Percentiles rank a stretch among this genome's conserved stretches.
Evolutionary conservation across 106 monocot species (phyloP).

Genomic region (Dendrobium huoshanense): DNA sequence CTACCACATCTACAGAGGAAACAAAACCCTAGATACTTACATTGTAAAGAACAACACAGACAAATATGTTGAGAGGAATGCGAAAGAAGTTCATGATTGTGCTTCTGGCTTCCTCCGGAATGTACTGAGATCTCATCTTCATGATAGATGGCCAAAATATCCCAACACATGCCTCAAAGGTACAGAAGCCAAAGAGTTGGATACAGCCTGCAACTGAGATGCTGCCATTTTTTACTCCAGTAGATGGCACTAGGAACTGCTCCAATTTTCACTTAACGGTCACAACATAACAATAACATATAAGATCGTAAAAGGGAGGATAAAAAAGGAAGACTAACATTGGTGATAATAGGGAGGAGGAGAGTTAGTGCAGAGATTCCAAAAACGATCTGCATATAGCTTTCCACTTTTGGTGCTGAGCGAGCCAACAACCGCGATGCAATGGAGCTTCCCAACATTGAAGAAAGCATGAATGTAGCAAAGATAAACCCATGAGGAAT

Average conservation of each 20-base stretch:
- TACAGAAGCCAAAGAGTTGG: slow-evolving; percentile 89
- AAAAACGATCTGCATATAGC: slow-evolving; percentile 96
- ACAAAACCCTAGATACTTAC: slow-evolving; percentile 36
- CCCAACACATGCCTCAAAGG: slow-evolving; percentile 87
- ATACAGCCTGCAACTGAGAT: slow-evolving; percentile 70
- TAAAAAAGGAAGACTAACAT: slow-evolving; percentile 28
- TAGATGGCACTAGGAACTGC: slow-evolving; percentile 56
- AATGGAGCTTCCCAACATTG: slow-evolving; percentile 96
- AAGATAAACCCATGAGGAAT: slow-evolving; percentile 98
- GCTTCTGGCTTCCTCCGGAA: slow-evolving; percentile 98
- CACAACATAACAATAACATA: background rate
- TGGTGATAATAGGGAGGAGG: slow-evolving; percentile 77
- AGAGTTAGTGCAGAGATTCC: slow-evolving; percentile 65
- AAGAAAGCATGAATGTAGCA: slow-evolving; percentile 97
- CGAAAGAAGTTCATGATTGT: slow-evolving; percentile 99
- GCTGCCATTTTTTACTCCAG: slow-evolving; percentile 45
- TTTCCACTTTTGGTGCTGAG: slow-evolving; percentile 69
- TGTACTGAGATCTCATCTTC: slow-evolving; percentile 99
- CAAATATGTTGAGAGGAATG: slow-evolving; percentile 92
- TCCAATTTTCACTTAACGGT: slow-evolving; percentile 3
- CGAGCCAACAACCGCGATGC: slow-evolving; percentile 78
- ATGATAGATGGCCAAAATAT: slow-evolving; percentile 99
- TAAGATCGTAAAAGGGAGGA: background rate
- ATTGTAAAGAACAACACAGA: slow-evolving; percentile 94
- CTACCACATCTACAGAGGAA: too few species aligned